These are phyloP conservation scores for Moricandia arvensis DNA, from an alignment of 345 rosid genomes.

Conservation along the genomic window DNA sequence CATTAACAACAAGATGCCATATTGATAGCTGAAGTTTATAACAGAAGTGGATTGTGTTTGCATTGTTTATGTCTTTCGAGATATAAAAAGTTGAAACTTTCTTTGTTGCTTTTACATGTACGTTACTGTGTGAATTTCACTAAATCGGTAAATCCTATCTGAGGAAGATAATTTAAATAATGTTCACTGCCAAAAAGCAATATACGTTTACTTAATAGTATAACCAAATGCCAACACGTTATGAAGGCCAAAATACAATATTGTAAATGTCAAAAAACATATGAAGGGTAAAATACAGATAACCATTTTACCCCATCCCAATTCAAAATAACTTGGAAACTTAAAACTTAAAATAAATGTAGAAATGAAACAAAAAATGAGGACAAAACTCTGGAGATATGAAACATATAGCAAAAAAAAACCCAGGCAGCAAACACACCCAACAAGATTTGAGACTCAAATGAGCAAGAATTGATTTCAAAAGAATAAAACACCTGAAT, in stretches of 20 bases:
- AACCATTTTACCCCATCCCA: not conserved
- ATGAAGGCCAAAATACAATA: slow-evolving; percentile 18
- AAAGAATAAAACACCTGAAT: not conserved
- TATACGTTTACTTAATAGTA: not conserved
- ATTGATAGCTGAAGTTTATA: too few relatives aligned
- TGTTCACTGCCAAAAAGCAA: too few relatives aligned
- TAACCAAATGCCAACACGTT: not conserved
- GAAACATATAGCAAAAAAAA: too few relatives aligned
- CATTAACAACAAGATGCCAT: too few relatives aligned
- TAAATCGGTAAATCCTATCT: too few relatives aligned
- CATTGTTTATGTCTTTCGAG: too few relatives aligned
- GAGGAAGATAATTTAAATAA: too few relatives aligned
- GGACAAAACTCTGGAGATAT: slow-evolving; percentile 23
- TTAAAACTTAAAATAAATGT: slow-evolving; percentile 5
- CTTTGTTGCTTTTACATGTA: too few relatives aligned
- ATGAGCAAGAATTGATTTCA: slow-evolving; percentile 6
- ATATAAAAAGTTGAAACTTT: too few relatives aligned
- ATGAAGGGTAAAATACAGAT: slow-evolving; percentile 7
- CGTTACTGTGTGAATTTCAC: too few relatives aligned
- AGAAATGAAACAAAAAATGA: slow-evolving; percentile 5
- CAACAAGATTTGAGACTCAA: not conserved
- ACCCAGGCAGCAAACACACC: too few relatives aligned
- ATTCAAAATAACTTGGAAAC: slow-evolving; percentile 8
- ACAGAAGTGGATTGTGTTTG: too few relatives aligned
- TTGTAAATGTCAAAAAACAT: not conserved